Base-by-base conservation (phyloP, 2,329 filamentous ascomycete species). In the Cladorrhinum sp. region DNA sequence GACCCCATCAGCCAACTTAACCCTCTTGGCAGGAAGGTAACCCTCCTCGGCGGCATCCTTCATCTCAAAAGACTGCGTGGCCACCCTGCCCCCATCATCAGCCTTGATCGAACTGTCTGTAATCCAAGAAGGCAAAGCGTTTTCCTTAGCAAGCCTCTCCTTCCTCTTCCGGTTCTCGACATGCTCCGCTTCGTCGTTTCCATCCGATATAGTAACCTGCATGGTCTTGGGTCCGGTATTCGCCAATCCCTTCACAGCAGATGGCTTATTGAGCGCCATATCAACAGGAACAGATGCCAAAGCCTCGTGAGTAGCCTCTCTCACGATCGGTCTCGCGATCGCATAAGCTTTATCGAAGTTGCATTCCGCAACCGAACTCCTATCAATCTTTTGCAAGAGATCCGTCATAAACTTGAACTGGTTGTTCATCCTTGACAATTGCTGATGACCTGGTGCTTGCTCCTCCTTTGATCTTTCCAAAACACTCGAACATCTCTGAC, bases 341-440 rank as follows among this genome's bases (percentile, higher is more conserved):
- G 82, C 79, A 23, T 90, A 78, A 2, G 90, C 89, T 22, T 84
- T 80, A 54, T 92, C 88, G 66, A 91, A 92, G 65, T 84, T 88
- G 70, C 89, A 88, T 65, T 87, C 88, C 1, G 91, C 90, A 6
- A 96, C 85, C 38, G 85, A 79, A 5, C 88, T 81, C n/a, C 83
- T 80, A 70, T 95, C 91, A 62, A 96, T 91, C 69, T 88, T 83
- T 58, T 88, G 89, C 64, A 96, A 79, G 57, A 92, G 80, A 60
- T 90, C 85, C 59, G 90, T 88, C 66, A 95, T 87, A 68, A 91
- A 91, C 67, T 87, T 87, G 74, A 93, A 88, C 72, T 93, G 88
- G 68, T 87, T 85, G 74, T 93, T 93, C 68, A 95, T 79, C 51
- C 86, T 82, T 22, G 87, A 89, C 51, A 88, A 88, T 68, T 89